Base-by-base conservation (phyloP, 2,329 filamentous ascomycete genomes). In the Lojkania enalia region DNA sequence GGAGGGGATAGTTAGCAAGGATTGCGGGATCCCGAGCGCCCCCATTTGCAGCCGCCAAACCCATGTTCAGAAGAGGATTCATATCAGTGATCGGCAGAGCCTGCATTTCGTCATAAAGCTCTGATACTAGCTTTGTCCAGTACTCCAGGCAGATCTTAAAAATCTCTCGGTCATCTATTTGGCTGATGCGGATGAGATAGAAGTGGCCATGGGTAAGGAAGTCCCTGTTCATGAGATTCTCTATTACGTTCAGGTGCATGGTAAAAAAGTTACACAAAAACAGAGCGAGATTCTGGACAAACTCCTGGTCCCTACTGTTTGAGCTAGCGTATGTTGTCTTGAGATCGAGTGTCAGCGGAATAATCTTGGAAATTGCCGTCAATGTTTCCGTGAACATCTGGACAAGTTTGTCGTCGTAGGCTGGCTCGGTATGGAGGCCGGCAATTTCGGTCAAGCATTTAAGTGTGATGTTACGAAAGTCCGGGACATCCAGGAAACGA, bases 71-170 rank as follows among this genome's bases (percentile, higher is more conserved):
- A 14, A 99, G 79, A 9, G 94, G 90, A 68, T 96, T 96, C 61
- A 94, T 78, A 60, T 99, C 94, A 40, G 88, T 90, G 57, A 97
- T 88, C 5, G 94, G 95, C 2, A 97, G 83, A 53, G 90, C 83
- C 72, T 99, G 94, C 91, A 97, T 96, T 76, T 99, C 94, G 69
- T 99, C 94, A 69, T 97, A 99, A 16, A 99, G 81, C 72, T 97
- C 94, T 64, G 95, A 92, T 5, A 99, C 95, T 39, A 97, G 81
- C 74, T 96, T 97, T 27, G 95, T 94, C 94, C 94, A 99, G 76
- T 99, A 99, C 70, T 99, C 95, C 51, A 99, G 78, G 68, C 89
- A 95, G 64, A 99, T 99, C 80, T 99, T 99, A 83, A 99, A 99
- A 54, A 99, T 96, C 71, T 99, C 94, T 42, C 94, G 86, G 66